Percentiles rank a stretch among this genome's conserved stretches.
phyloP scores from a whole-genome alignment of 495 filamentous ascomycete genomes.

The Pyrenula aspistea region DNA sequence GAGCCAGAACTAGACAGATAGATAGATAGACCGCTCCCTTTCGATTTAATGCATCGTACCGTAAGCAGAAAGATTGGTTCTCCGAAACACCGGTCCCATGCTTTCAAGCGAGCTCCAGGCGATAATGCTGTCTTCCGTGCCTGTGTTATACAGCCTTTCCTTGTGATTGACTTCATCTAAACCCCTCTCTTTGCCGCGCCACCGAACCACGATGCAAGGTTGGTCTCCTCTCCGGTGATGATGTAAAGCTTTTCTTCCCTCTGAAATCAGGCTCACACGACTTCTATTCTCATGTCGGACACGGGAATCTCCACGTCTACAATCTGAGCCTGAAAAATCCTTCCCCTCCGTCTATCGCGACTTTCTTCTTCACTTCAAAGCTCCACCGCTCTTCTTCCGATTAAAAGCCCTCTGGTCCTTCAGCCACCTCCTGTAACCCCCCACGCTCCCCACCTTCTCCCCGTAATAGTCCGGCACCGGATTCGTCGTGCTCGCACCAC shows the following conservation, averaged over 20 bases:
- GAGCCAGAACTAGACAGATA: background rate
- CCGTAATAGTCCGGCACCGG: conserved; percentile 63
- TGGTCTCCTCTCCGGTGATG: background rate
- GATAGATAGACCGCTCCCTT: background rate
- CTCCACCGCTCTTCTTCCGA: conserved; percentile 57
- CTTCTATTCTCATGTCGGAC: background rate
- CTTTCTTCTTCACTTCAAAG: background rate
- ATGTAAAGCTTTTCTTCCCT: background rate
- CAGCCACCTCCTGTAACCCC: conserved; percentile 84
- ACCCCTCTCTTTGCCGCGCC: too few relatives aligned
- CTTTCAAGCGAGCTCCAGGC: background rate
- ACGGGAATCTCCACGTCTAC: too few relatives aligned
- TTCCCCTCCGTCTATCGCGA: background rate
- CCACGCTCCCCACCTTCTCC: conserved; percentile 91
- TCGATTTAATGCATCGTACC: background rate
- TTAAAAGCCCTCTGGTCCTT: conserved; percentile 98
- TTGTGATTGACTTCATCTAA: background rate
- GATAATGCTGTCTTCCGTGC: background rate
- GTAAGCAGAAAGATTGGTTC: background rate
- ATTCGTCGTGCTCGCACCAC: conserved; percentile 51
- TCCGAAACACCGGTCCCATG: background rate
- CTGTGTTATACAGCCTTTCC: background rate
- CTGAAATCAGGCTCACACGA: background rate
- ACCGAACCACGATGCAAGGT: too few relatives aligned
- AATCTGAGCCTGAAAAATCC: too few relatives aligned